Conservation (phyloP, 73 alveolate species). For the Paramecium biaurelia region DNA sequence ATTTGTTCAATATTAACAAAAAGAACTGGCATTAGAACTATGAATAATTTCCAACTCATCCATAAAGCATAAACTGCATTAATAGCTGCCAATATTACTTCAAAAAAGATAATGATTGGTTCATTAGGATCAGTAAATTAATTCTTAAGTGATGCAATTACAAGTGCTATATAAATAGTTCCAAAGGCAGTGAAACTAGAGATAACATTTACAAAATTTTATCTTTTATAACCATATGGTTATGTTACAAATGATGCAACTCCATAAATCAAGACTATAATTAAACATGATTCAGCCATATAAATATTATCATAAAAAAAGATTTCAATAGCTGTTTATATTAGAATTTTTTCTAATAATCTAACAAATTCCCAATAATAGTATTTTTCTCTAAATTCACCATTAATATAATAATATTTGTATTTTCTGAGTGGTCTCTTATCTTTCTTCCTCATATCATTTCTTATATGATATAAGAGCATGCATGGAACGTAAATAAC, state of each 20-base stretch:
- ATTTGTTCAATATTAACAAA: background rate
- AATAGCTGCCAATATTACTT: background rate
- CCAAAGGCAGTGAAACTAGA: slow-evolving; percentile 29
- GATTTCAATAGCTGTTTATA: slow-evolving; percentile 24
- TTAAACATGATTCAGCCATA: slow-evolving; percentile 43
- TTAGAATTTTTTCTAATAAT: background rate
- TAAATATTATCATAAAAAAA: background rate
- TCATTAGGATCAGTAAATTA: background rate
- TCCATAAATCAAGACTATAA: slow-evolving; percentile 8
- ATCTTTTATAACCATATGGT: slow-evolving; percentile 28
- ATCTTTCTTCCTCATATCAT: background rate
- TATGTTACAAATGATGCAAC: background rate
- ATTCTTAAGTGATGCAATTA: background rate
- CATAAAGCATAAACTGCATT: background rate
- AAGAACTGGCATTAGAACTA: background rate
- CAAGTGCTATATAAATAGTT: slow-evolving; percentile 3
- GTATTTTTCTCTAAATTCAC: slow-evolving; percentile 40
- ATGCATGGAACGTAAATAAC: background rate
- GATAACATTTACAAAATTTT: background rate
- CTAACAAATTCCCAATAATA: slow-evolving; percentile 42
- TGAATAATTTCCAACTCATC: slow-evolving; percentile 1
- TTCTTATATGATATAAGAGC: background rate
- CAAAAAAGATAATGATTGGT: background rate
- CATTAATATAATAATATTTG: slow-evolving; percentile 1
- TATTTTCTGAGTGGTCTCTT: background rate